A percentile compares a stretch with the other conserved stretches of the same genome.
These are phyloP conservation scores for Pyracantha coccinea DNA, from an alignment of 331 rosid genomes.

Conservation along the genomic window DNA sequence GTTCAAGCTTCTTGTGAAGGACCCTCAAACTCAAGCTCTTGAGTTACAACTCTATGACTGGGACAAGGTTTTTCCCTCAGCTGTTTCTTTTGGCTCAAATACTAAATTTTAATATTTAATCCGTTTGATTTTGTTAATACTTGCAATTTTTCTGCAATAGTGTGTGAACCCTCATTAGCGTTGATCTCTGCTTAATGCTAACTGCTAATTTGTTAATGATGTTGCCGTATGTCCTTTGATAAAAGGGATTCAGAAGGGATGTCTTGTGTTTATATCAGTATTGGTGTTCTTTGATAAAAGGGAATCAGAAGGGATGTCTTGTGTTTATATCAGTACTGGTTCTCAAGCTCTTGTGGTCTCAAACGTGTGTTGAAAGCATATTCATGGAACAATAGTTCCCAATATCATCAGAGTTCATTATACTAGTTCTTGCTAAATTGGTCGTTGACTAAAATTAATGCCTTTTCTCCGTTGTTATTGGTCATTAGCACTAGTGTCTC, in stretches of 20 bases:
- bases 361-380: background rate
- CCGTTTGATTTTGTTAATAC: background rate
- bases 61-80: constrained; percentile 63
- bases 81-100: background rate
- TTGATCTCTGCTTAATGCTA: background rate
- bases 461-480: background rate
- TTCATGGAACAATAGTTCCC: background rate
- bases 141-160: background rate
- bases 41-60: constrained; percentile 83
- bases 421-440: background rate
- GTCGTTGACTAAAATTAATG: background rate
- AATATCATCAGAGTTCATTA: background rate
- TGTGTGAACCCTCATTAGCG: background rate
- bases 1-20: constrained; percentile 72
- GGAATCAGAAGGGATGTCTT: background rate
- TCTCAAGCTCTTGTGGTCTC: background rate
- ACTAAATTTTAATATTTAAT: background rate
- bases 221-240: background rate
- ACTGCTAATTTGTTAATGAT: background rate
- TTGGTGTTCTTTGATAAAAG: background rate
- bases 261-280: background rate
- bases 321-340: background rate
- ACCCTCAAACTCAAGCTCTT: constrained; percentile 75
- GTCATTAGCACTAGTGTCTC: background rate
- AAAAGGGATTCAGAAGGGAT: background rate